These are phyloP conservation scores for Endogone sp. DNA, from an alignment of 192 early-diverging fungal species.

Conservation along the genomic window DNA sequence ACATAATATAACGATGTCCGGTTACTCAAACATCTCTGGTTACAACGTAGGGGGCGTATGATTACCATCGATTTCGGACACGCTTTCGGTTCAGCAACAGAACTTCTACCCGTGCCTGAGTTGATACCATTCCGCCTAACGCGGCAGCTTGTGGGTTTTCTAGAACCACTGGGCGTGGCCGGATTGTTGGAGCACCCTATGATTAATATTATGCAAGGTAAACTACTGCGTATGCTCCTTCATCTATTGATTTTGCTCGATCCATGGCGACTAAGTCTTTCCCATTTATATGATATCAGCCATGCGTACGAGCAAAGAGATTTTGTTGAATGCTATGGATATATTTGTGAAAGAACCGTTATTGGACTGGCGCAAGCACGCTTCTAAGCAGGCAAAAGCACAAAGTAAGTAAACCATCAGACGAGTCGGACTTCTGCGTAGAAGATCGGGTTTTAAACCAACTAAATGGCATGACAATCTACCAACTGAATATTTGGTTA, in stretches of 20 bases:
- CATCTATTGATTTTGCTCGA: conserved; percentile 4
- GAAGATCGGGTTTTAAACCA: too few species aligned
- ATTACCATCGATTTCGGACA: conserved; percentile 82
- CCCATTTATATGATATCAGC: conserved; percentile 28
- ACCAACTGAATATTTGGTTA: too few species aligned
- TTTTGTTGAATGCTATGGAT: conserved; percentile 69
- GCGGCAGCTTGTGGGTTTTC: conserved; percentile 54
- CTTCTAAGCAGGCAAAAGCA: conserved; percentile 51
- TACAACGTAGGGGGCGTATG: conserved; percentile 47
- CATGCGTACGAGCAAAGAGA: conserved; percentile 53
- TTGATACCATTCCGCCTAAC: conserved; percentile 75
- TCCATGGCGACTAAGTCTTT: conserved; percentile 10
- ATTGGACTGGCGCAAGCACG: conserved; percentile 76
- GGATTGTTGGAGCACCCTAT: conserved; percentile 65
- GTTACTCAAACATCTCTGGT: background rate
- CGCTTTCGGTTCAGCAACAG: conserved; percentile 80
- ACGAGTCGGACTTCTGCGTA: too few species aligned
- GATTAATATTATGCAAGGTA: conserved; percentile 61
- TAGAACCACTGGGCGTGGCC: conserved; percentile 63
- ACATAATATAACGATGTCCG: too few species aligned
- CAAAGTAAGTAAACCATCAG: conserved; percentile 39
- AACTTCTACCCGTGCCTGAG: conserved; percentile 72
- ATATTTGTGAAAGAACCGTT: conserved; percentile 81
- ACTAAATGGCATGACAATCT: too few species aligned
- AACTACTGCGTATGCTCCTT: background rate